These are phyloP conservation scores for Aaosphaeria arxii DNA, from an alignment of 2,329 filamentous ascomycete species.

Conservation along the genomic window DNA sequence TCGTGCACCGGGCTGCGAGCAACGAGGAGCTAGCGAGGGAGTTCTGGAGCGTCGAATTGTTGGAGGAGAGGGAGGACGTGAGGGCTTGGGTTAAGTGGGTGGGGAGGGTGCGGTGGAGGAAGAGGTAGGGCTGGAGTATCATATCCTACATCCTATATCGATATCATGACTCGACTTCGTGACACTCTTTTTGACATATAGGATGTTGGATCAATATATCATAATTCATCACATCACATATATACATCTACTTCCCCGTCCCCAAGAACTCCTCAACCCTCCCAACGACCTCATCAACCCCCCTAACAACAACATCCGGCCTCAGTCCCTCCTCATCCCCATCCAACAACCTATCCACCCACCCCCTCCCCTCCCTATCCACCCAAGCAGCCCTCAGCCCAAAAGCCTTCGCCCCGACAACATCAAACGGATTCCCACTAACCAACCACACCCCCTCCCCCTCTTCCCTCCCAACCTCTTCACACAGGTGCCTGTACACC, in stretches of 20 bases:
- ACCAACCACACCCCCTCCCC: constrained; percentile 61
- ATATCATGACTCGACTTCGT: no score
- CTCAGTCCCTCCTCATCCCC: constrained; percentile 25
- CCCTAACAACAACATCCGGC: constrained; percentile 53
- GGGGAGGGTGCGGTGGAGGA: constrained; percentile 71
- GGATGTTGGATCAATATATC: no score
- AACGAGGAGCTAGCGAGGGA: constrained; percentile 76
- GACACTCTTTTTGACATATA: no score
- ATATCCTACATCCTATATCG: no score
- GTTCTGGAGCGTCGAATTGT: constrained; percentile 69
- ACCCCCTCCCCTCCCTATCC: constrained; percentile 60
- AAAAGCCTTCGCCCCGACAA: constrained; percentile 60
- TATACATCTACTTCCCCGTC: neutral
- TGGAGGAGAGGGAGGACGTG: constrained; percentile 70
- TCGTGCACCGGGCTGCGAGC: constrained; percentile 70
- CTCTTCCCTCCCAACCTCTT: constrained; percentile 43
- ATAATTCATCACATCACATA: no score
- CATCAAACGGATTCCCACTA: constrained; percentile 71
- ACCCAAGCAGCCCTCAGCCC: constrained; percentile 67
- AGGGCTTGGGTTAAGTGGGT: constrained; percentile 71
- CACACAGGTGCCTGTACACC: constrained; percentile 59
- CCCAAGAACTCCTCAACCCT: constrained; percentile 2
- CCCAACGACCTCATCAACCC: constrained; percentile 54
- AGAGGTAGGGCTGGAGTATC: constrained; percentile 35
- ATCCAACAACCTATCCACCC: constrained; percentile 61